These are phyloP conservation scores for Leishmania arabica DNA, from an alignment of 208 protist species.

Conservation along the genomic window DNA sequence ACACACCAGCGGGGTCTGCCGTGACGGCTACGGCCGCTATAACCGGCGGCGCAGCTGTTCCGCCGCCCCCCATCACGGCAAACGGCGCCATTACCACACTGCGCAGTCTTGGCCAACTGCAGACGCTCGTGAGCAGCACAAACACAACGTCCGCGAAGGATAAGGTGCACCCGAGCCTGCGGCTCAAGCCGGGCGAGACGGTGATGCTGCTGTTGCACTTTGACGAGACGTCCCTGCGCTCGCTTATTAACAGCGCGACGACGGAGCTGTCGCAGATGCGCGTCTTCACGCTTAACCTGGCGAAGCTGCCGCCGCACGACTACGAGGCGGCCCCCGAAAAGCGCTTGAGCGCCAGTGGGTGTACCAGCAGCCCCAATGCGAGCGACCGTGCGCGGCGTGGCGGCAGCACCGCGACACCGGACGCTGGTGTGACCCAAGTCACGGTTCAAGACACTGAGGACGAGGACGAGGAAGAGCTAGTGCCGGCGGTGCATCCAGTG, in stretches of 20 bases:
- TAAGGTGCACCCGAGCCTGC: conserved; percentile 21
- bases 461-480: conserved; percentile 44
- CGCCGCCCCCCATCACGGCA: conserved; percentile 6
- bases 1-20: not conserved
- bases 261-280: conserved; percentile 53
- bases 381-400: not conserved
- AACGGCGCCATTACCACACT: conserved; percentile 50
- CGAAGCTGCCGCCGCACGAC: conserved; percentile 51
- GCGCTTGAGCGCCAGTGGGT: conserved; percentile 1
- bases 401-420: not conserved
- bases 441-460: conserved; percentile 10
- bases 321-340: conserved; percentile 28
- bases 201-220: conserved; percentile 63
- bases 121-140: conserved; percentile 31
- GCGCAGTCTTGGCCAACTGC: conserved; percentile 39
- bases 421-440: not conserved
- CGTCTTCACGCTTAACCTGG: conserved; percentile 66
- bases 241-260: conserved; percentile 45
- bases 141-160: conserved; percentile 17
- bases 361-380: not conserved
- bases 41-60: not conserved
- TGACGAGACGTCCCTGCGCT: conserved; percentile 24
- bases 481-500: conserved; percentile 20
- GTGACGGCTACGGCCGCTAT: not conserved
- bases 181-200: conserved; percentile 54